Evolutionary conservation across 139 green algal species (phyloP).

Genomic region (Picochlorum sp.): DNA sequence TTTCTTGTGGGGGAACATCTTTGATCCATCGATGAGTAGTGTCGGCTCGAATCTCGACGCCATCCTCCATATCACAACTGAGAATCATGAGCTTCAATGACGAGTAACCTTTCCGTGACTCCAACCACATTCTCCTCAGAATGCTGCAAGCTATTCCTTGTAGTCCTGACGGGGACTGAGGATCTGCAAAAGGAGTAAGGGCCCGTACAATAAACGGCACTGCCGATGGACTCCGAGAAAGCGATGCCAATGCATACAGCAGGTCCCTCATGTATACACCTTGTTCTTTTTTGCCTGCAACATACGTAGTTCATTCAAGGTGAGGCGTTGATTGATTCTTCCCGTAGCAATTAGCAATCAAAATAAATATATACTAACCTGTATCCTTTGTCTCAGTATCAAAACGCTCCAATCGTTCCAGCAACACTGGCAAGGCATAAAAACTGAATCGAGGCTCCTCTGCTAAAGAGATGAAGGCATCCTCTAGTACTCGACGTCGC

Average conservation of each 20-base stretch:
- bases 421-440: constrained; percentile 14
- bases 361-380: too few relatives aligned
- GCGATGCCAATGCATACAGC: not conserved
- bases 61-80: too few relatives aligned
- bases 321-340: too few relatives aligned
- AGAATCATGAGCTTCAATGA: not conserved
- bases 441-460: not conserved
- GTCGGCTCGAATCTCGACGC: too few relatives aligned
- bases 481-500: not conserved
- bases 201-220: constrained; percentile 35
- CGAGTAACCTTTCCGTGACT: constrained; percentile 28
- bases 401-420: too few relatives aligned
- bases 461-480: not conserved
- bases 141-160: constrained; percentile 38
- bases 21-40: not conserved
- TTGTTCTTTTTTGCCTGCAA: too few relatives aligned
- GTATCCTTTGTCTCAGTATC: too few relatives aligned
- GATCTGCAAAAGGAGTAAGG: constrained; percentile 26
- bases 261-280: too few relatives aligned
- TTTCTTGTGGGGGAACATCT: not conserved
- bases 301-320: too few relatives aligned
- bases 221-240: constrained; percentile 16
- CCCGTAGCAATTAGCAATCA: too few relatives aligned
- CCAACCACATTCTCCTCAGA: constrained; percentile 31
- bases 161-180: constrained; percentile 20